phyloP scores from a whole-genome alignment of 306 rosid species.

The Corylus heterophylla region DNA sequence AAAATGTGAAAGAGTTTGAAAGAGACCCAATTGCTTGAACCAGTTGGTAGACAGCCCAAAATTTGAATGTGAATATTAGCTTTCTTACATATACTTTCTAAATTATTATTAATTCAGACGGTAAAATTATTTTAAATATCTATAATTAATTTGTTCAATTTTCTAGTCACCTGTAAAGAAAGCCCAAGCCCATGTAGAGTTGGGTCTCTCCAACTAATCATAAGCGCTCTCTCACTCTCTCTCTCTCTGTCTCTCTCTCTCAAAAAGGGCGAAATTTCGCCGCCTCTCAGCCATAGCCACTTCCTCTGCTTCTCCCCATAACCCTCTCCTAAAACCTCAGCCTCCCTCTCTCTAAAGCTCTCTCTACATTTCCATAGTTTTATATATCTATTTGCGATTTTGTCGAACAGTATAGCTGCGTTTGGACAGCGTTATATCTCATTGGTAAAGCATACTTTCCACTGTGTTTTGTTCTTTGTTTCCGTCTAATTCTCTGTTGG shows the following conservation, averaged over 20 bases:
- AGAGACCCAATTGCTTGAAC: too few species aligned
- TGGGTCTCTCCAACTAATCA: not conserved
- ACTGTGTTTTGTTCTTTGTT: not conserved
- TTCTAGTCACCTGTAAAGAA: not conserved
- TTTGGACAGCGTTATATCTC: not conserved
- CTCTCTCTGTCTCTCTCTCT: not conserved
- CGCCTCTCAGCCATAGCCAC: conserved; percentile 49
- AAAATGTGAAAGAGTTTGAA: too few species aligned
- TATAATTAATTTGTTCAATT: too few species aligned
- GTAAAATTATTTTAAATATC: too few species aligned
- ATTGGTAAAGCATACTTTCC: conserved; percentile 17
- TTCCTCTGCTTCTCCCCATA: conserved; percentile 20
- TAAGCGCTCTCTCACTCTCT: not conserved
- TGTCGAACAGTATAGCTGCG: conserved; percentile 2
- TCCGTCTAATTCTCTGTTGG: not conserved
- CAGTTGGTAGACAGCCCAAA: too few species aligned
- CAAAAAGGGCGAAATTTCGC: conserved; percentile 39
- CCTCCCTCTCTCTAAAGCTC: conserved; percentile 16
- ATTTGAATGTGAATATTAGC: too few species aligned
- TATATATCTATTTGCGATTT: not conserved
- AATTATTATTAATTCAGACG: too few species aligned
- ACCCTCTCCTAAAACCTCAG: conserved; percentile 24
- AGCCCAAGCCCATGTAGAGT: conserved; percentile 23
- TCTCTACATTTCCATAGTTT: not conserved
- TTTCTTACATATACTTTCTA: too few species aligned